These are phyloP conservation scores for Ammopiptanthus mongolicus DNA, from an alignment of 306 rosid species.

Conservation along the genomic window DNA sequence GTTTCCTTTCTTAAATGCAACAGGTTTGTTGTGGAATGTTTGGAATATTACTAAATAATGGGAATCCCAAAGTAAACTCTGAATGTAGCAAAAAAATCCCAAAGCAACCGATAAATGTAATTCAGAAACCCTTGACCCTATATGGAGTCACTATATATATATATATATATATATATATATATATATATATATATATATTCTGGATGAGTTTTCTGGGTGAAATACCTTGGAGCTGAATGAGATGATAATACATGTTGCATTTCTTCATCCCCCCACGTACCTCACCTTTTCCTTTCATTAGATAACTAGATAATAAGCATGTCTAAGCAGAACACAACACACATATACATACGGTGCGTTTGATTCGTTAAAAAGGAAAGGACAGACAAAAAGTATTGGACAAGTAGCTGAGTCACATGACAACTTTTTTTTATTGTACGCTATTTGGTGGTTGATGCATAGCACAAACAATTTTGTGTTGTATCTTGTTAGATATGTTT, in stretches of 20 bases:
- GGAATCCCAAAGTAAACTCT: conserved; percentile 4
- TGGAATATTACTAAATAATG: neutral
- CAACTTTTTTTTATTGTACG: too few species aligned
- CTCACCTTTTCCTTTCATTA: neutral
- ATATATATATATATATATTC: neutral
- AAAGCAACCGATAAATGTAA: neutral
- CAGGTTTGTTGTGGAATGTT: neutral
- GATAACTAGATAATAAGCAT: neutral
- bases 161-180: neutral
- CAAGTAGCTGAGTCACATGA: too few species aligned
- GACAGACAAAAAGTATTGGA: too few species aligned
- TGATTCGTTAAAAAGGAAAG: too few species aligned
- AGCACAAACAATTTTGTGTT: too few species aligned
- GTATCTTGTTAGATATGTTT: too few species aligned
- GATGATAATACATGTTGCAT: neutral
- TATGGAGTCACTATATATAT: neutral
- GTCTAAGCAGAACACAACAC: neutral
- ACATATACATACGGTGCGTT: too few species aligned
- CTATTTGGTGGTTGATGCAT: too few species aligned
- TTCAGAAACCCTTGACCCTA: neutral
- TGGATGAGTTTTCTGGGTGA: conserved; percentile 11
- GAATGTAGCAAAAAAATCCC: neutral
- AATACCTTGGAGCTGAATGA: neutral
- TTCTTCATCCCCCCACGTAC: neutral
- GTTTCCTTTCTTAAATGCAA: neutral